phyloP scores from a whole-genome alignment of 2,329 filamentous ascomycete genomes.

The Aspergillus clavatus region DNA sequence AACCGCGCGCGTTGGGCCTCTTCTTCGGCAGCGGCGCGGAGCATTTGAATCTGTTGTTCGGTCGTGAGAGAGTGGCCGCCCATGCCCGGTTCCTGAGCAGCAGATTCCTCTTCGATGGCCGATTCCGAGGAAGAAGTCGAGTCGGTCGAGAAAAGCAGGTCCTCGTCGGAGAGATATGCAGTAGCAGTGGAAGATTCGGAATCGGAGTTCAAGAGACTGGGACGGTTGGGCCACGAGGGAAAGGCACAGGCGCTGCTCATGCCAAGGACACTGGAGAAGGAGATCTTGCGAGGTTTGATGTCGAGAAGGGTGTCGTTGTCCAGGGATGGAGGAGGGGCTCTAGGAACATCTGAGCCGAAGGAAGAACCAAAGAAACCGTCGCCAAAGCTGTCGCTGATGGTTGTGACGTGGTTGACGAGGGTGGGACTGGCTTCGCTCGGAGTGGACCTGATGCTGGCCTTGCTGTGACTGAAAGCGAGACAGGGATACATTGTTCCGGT shows the following conservation, averaged over 20 bases:
- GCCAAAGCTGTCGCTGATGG: slow-evolving; percentile 21
- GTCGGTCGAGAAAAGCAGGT: slow-evolving; percentile 33
- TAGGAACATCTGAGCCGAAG: slow-evolving; percentile 28
- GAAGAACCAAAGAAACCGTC: slow-evolving; percentile 20
- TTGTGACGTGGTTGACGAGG: slow-evolving; percentile 12
- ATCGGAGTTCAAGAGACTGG: slow-evolving; percentile 32
- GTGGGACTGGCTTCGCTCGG: slow-evolving; percentile 16
- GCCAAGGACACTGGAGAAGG: slow-evolving; percentile 36
- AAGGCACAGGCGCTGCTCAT: slow-evolving; percentile 41
- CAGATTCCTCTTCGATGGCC: slow-evolving; percentile 26
- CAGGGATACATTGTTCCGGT: slow-evolving; percentile 18
- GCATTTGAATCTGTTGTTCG: slow-evolving; percentile 37
- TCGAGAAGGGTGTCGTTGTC: slow-evolving; percentile 37
- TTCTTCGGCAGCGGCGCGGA: slow-evolving; percentile 34
- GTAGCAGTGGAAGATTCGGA: slow-evolving; percentile 29
- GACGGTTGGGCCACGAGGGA: slow-evolving; percentile 42
- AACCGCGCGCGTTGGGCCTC: slow-evolving; percentile 35
- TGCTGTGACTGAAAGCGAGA: slow-evolving; percentile 19
- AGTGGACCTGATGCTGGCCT: slow-evolving; percentile 18
- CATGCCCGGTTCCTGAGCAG: slow-evolving; percentile 19
- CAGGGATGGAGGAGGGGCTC: slow-evolving; percentile 37
- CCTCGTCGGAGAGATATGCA: slow-evolving; percentile 42
- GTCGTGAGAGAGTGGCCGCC: slow-evolving; percentile 29
- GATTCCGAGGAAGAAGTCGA: slow-evolving; percentile 23
- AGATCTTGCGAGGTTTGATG: slow-evolving; percentile 40